Base-by-base conservation (phyloP, 345 rosid genomes). In the Kandelia obovata region DNA sequence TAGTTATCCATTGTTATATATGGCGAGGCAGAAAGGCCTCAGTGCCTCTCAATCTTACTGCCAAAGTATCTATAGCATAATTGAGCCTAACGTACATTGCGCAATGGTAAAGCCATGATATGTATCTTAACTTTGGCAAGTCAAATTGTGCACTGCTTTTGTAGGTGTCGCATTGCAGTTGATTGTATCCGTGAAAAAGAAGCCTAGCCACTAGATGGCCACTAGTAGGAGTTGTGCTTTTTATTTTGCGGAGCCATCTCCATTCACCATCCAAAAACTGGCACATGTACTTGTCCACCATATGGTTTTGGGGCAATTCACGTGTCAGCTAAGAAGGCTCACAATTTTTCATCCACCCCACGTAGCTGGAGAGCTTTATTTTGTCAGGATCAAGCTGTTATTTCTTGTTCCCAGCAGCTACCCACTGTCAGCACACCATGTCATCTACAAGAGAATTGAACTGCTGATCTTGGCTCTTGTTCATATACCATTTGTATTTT, bases 311-410 rank as follows among this genome's bases (percentile, higher is more conserved):
- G 34, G 64, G 61, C 19, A 39, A 25, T 51, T 25, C 57, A 64
- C 61, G 68, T 68, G 68, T 77, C 66, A 6, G n/a, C 20, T 13
- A 56, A 49, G 8, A 20, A 30, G 55, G n/a, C 43, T 15, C 17
- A 16, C 6, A 49, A 3, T 20, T 19, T n/a, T 19, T 21, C 6
- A 51, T 2, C 61, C 31, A 4, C 19, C 17, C 31, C 69, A 53
- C 34, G 35, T 13, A 13, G 17, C 49, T 43, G 19, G 49, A 15
- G 49, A 43, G 46, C 46, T 39, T 39, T 39, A 10, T 39, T 39
- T 9, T 10, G 15, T 43, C 17, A 2, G 49, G 5, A 13, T 43
- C 49, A 43, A 43, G 19, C 49, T 43, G 49, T 43, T 43, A 15
- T 0, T 15, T 43, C 17, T 3, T 1, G 3, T 43, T 15, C 15